Conservation (phyloP, 2,329 filamentous ascomycete species). For the Septoria linicola region DNA sequence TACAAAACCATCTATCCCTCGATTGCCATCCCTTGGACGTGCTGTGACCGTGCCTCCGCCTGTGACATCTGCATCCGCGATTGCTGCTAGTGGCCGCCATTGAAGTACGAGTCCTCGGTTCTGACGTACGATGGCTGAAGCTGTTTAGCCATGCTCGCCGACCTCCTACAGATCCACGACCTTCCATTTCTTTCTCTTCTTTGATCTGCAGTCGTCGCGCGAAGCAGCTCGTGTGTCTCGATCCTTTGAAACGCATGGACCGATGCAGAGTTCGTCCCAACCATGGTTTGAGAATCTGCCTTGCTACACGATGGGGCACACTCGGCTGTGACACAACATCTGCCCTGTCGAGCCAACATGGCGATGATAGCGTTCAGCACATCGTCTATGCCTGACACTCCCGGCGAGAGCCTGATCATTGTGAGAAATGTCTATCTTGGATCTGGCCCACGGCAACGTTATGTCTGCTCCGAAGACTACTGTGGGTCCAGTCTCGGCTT, state of each 20-base stretch:
- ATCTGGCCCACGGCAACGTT: not conserved
- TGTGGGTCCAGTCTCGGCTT: too few species aligned
- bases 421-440: not conserved
- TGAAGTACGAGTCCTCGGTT: too few species aligned
- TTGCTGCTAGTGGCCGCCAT: not conserved
- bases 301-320: not conserved
- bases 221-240: not conserved
- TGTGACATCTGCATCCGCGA: not conserved
- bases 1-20: too few species aligned
- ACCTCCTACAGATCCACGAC: not conserved
- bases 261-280: not conserved
- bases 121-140: not conserved
- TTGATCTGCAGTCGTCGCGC: not conserved
- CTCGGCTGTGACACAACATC: not conserved
- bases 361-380: not conserved
- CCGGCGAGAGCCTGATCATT: not conserved
- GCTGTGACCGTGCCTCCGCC: not conserved
- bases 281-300: not conserved
- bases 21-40: too few species aligned
- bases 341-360: not conserved
- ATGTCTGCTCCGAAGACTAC: too few species aligned
- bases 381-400: not conserved
- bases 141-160: not conserved
- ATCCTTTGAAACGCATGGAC: not conserved
- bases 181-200: not conserved